These are phyloP conservation scores for Antitrichia curtipendula DNA, from an alignment of 225 moss, liverwort and hornwort species.

Conservation along the genomic window DNA sequence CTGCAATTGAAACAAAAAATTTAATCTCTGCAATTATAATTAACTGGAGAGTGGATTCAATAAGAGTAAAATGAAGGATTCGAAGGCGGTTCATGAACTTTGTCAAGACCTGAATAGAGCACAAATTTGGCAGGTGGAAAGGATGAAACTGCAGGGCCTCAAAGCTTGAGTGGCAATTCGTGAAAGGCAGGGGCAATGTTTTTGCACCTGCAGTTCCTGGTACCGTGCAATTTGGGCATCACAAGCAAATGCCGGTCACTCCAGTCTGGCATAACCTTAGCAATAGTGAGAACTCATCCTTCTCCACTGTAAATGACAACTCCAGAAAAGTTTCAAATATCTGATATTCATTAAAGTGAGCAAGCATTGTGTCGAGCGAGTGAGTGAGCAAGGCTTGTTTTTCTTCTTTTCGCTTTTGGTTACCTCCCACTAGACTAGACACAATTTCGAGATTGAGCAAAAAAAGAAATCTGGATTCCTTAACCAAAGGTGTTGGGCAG, in stretches of 20 bases:
- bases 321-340: neutral
- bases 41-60: neutral
- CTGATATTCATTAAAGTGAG: neutral
- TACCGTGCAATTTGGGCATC: neutral
- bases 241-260: neutral
- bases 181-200: neutral
- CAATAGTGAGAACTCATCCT: neutral
- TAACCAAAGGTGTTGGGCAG: neutral
- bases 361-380: neutral
- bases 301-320: neutral
- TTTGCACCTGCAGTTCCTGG: neutral
- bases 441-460: neutral
- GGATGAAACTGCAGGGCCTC: neutral
- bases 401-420: neutral
- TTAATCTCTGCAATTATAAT: neutral
- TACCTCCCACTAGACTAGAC: neutral
- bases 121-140: neutral
- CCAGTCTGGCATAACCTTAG: no score
- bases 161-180: neutral
- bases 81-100: no score
- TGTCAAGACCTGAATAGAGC: neutral
- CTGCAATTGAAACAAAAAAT: no score
- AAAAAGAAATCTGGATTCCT: neutral
- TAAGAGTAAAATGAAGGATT: neutral
- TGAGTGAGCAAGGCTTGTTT: neutral